Percentiles rank a stretch among this genome's conserved stretches.
phyloP scores from a whole-genome alignment of 2,329 filamentous ascomycete species.

The Hymenoscyphus scutula region DNA sequence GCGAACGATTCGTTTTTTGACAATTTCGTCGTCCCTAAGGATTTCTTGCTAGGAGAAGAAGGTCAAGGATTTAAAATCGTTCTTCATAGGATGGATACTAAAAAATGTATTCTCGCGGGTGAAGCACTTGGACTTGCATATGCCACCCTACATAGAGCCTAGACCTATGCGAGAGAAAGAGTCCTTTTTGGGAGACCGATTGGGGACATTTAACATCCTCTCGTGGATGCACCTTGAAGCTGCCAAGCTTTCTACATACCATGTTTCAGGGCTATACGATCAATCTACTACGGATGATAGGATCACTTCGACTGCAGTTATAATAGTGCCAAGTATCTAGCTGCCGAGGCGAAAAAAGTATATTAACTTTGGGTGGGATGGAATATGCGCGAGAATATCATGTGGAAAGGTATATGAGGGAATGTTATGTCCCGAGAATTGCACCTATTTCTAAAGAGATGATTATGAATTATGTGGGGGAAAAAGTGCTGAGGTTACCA shows the following conservation, averaged over 20 bases:
- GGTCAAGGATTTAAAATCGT: constrained; percentile 77
- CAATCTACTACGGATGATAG: constrained; percentile 48
- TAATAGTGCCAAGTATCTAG: constrained; percentile 70
- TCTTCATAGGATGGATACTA: constrained; percentile 77
- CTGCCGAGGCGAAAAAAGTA: constrained; percentile 62
- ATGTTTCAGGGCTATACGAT: constrained; percentile 63
- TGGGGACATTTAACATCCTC: constrained; percentile 62
- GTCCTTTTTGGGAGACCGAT: constrained; percentile 65
- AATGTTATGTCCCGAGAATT: constrained; percentile 62
- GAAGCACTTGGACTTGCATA: constrained; percentile 81
- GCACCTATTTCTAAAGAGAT: constrained; percentile 68
- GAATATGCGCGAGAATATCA: constrained; percentile 64
- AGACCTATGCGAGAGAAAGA: constrained; percentile 64
- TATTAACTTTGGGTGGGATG: constrained; percentile 61
- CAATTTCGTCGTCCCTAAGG: constrained; percentile 64
- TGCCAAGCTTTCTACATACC: constrained; percentile 63
- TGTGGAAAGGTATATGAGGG: constrained; percentile 64
- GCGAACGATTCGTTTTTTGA: constrained; percentile 90
- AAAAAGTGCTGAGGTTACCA: constrained; percentile 65
- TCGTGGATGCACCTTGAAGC: constrained; percentile 66
- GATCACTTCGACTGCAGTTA: constrained; percentile 54
- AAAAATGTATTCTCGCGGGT: constrained; percentile 71
- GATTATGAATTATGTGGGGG: constrained; percentile 71
- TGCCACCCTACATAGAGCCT: constrained; percentile 61
- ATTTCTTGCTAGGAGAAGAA: constrained; percentile 67